Conservation (phyloP, 805 yeast genomes). For the Zygosaccharomyces gambellarensis region DNA sequence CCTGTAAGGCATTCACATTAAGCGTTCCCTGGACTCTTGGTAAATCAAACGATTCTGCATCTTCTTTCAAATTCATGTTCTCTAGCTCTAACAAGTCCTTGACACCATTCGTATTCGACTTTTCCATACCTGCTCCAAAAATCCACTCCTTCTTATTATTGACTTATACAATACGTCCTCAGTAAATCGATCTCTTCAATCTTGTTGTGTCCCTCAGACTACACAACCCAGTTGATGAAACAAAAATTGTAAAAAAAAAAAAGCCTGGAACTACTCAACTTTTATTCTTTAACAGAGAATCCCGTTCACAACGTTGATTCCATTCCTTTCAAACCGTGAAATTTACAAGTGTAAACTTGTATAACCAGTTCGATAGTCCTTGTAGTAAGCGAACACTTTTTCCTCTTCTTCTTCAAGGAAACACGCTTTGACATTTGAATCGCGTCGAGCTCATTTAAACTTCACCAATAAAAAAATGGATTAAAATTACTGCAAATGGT, state of each 20-base stretch:
- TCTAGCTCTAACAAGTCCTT: background rate
- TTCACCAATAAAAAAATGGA: background rate
- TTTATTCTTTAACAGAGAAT: background rate
- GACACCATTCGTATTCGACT: background rate
- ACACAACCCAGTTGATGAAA: background rate
- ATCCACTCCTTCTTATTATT: background rate
- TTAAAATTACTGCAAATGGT: slow-evolving; percentile 5
- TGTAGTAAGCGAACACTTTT: background rate
- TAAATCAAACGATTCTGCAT: slow-evolving; percentile 16
- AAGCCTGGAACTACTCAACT: background rate
- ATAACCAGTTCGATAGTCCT: background rate
- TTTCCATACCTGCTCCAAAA: background rate
- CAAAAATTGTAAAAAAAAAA: background rate
- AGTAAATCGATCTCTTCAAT: background rate
- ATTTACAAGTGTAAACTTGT: background rate
- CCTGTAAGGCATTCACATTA: slow-evolving; percentile 42
- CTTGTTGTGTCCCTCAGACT: background rate
- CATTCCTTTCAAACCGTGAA: background rate
- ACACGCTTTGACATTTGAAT: background rate
- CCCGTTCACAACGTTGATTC: background rate
- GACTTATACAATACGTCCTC: too few relatives aligned
- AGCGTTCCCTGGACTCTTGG: slow-evolving; percentile 46
- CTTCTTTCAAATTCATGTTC: background rate
- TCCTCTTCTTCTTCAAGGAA: background rate
- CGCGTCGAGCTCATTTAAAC: background rate